These are phyloP conservation scores for Skeletonema costatum DNA, from an alignment of 108 stramenopile genomes.

Conservation along the genomic window DNA sequence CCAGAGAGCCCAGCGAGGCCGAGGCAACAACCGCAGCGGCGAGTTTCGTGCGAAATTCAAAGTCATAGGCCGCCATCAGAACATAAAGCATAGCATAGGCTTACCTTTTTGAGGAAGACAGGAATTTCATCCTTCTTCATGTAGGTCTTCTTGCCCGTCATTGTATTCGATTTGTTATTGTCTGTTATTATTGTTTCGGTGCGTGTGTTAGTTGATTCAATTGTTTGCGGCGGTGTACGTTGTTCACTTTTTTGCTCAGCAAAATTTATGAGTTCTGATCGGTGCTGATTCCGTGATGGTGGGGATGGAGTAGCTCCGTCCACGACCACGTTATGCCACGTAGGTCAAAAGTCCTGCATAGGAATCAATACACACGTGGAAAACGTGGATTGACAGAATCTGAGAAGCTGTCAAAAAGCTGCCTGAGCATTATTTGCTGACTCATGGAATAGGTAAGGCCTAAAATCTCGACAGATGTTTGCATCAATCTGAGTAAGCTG, in stretches of 20 bases:
- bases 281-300: neutral
- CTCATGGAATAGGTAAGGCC: neutral
- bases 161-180: constrained; percentile 3
- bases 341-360: neutral
- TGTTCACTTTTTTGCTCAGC: no score
- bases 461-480: no score
- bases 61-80: neutral
- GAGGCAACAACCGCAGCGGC: neutral
- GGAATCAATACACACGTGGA: neutral
- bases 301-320: no score
- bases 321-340: no score
- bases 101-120: constrained; percentile 51
- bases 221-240: no score
- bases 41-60: neutral
- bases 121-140: constrained; percentile 52
- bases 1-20: neutral
- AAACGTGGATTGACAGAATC: neutral
- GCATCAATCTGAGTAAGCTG: neutral
- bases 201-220: no score
- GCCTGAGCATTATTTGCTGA: neutral
- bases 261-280: neutral
- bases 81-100: neutral
- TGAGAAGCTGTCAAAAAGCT: neutral
- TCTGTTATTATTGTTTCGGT: neutral
- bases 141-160: constrained; percentile 31